Evolutionary conservation across 768 basidiomycete genomes (phyloP).

Genomic region (Mycena pura): DNA sequence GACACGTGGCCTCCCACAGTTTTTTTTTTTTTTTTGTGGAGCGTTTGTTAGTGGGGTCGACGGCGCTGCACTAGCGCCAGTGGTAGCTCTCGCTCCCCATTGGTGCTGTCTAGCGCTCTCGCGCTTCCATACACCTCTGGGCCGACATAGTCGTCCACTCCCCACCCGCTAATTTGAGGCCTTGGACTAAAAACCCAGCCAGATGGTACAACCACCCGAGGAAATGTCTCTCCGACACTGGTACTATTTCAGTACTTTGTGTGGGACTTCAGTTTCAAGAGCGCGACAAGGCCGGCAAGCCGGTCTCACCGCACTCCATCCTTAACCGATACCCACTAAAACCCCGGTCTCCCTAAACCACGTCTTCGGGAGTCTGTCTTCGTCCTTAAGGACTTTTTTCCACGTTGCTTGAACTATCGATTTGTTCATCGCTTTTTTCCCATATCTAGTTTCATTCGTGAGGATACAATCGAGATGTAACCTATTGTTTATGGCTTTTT

Average conservation of each 20-base stretch:
- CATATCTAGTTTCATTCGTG: neutral
- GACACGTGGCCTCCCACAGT: no score
- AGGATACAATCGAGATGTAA: neutral
- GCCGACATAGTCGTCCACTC: neutral
- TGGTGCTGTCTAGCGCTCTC: no score
- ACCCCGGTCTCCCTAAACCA: neutral
- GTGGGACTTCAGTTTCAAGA: slow-evolving; percentile 3
- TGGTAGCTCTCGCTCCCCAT: no score
- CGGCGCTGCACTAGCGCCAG: neutral
- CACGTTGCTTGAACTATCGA: neutral
- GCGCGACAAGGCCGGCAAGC: neutral
- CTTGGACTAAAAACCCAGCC: slow-evolving; percentile 9
- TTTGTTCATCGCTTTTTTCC: neutral
- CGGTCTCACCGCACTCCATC: neutral
- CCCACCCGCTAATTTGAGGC: slow-evolving; percentile 1
- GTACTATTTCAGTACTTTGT: neutral
- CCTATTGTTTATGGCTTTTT: slow-evolving; percentile 15
- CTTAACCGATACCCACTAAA: slow-evolving; percentile 10
- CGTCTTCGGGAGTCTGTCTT: slow-evolving; percentile 11
- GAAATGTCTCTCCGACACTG: neutral
- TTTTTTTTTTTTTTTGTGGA: neutral
- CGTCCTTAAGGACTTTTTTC: neutral
- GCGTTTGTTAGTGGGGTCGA: neutral
- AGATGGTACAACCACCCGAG: slow-evolving; percentile 5
- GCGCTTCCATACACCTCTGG: neutral